These are phyloP conservation scores for Debaryomyces hansenii DNA, from an alignment of 805 yeast species.

Conservation along the genomic window DNA sequence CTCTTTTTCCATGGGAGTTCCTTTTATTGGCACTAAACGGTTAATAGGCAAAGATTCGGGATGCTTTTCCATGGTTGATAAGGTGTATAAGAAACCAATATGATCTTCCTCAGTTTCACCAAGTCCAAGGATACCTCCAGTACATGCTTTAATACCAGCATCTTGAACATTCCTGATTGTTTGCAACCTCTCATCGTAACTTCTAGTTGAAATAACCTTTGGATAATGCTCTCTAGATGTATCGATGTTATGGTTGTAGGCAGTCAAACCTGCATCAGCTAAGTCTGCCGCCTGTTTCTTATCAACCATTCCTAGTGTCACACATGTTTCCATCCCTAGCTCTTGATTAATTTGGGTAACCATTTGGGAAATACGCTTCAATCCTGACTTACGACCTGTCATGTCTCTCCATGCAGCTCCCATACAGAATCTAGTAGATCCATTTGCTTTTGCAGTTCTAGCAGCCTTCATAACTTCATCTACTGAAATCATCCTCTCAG, in stretches of 20 bases:
- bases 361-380: constrained; percentile 65
- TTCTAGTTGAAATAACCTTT: constrained; percentile 66
- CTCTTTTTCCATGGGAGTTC: constrained; percentile 72
- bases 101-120: constrained; percentile 77
- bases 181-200: constrained; percentile 67
- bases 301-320: constrained; percentile 76
- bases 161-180: constrained; percentile 65
- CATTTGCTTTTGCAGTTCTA: constrained; percentile 61
- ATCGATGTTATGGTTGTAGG: constrained; percentile 79
- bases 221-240: constrained; percentile 78
- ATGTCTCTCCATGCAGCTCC: constrained; percentile 90
- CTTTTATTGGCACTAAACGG: constrained; percentile 73
- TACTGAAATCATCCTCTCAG: constrained; percentile 59
- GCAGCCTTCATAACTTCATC: constrained; percentile 70
- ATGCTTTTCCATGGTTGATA: constrained; percentile 67
- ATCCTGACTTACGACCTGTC: constrained; percentile 71
- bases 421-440: constrained; percentile 78
- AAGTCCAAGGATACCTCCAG: constrained; percentile 78
- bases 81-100: constrained; percentile 62
- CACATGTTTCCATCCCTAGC: constrained; percentile 74
- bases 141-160: constrained; percentile 68
- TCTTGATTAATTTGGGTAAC: constrained; percentile 57
- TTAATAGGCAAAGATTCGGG: constrained; percentile 85
- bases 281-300: constrained; percentile 60
- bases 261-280: constrained; percentile 72